Conservation (phyloP, 2,329 filamentous ascomycete genomes). For the Trichoderma hamatum region DNA sequence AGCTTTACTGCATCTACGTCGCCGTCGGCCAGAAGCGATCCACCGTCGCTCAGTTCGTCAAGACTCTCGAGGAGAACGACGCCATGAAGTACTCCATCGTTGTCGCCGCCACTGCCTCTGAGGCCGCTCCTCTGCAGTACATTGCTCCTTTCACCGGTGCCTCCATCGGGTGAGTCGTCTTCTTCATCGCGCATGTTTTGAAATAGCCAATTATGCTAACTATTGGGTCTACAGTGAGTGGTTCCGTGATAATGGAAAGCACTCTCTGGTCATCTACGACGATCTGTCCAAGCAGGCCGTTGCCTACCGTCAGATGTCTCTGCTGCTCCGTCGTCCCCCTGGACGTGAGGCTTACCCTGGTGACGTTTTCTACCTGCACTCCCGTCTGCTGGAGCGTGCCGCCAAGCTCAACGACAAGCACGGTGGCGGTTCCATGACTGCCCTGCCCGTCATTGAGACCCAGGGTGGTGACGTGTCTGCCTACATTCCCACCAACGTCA, state of each 20-base stretch:
- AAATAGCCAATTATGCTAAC: too few relatives aligned
- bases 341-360: conserved; percentile 99
- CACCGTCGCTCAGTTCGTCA: conserved; percentile 97
- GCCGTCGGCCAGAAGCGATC: conserved; percentile 99
- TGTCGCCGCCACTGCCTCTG: conserved; percentile 94
- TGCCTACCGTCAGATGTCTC: conserved; percentile 98
- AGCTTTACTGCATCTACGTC: conserved; percentile 99
- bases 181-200: conserved; percentile 43
- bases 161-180: not conserved
- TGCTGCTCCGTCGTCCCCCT: conserved; percentile 94
- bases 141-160: conserved; percentile 86
- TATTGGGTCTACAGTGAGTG: too few relatives aligned
- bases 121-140: conserved; percentile 94
- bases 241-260: conserved; percentile 84
- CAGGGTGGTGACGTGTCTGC: conserved; percentile 99
- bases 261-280: conserved; percentile 89
- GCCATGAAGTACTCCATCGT: conserved; percentile 98
- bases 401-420: conserved; percentile 98
- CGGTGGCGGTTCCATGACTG: conserved; percentile 94
- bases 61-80: conserved; percentile 99
- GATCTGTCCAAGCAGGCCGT: conserved; percentile 98
- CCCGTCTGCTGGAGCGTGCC: conserved; percentile 97
- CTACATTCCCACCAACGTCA: conserved; percentile 99
- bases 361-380: conserved; percentile 99
- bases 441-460: conserved; percentile 97